Conservation (phyloP, 2,329 filamentous ascomycete genomes). For the Orbilia javanica region DNA sequence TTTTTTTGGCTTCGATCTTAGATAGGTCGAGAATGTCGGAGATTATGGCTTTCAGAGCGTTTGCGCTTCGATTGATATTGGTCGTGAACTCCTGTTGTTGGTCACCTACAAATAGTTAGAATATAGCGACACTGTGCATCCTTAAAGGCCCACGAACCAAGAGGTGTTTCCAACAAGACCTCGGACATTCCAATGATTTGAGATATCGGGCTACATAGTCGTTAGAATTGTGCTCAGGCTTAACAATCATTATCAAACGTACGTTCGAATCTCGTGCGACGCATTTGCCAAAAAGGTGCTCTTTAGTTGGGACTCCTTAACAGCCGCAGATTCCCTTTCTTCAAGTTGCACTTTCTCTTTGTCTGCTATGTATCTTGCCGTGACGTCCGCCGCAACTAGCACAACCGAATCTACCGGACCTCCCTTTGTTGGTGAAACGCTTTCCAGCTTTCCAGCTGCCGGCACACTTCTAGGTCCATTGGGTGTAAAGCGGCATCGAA, state of each 20-base stretch:
- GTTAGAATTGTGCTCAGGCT: background rate
- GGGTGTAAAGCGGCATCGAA: slow-evolving; percentile 43
- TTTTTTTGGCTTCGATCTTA: slow-evolving; percentile 57
- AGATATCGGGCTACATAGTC: slow-evolving; percentile 40
- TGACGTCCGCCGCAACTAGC: slow-evolving; percentile 49
- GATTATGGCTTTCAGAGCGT: slow-evolving; percentile 50
- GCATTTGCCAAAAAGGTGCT: slow-evolving; percentile 57
- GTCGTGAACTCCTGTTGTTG: slow-evolving; percentile 48
- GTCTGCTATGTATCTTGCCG: slow-evolving; percentile 41
- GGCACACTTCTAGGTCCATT: slow-evolving; percentile 19
- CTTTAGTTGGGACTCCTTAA: slow-evolving; percentile 53
- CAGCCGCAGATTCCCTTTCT: slow-evolving; percentile 53
- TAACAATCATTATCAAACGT: background rate
- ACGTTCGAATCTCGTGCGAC: slow-evolving; percentile 56
- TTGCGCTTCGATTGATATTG: slow-evolving; percentile 55
- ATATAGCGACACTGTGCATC: background rate
- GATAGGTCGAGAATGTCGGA: slow-evolving; percentile 57
- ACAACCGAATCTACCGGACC: slow-evolving; percentile 44
- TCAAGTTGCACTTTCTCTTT: slow-evolving; percentile 46
- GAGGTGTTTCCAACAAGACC: slow-evolving; percentile 46
- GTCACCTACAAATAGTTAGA: slow-evolving; percentile 22
- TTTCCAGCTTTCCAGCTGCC: slow-evolving; percentile 33
- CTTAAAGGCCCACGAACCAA: slow-evolving; percentile 17
- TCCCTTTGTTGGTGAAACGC: slow-evolving; percentile 31
- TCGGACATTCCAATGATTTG: slow-evolving; percentile 58